Evolutionary conservation across 108 stramenopile genomes (phyloP).

Genomic region (Skeletonema potamos): DNA sequence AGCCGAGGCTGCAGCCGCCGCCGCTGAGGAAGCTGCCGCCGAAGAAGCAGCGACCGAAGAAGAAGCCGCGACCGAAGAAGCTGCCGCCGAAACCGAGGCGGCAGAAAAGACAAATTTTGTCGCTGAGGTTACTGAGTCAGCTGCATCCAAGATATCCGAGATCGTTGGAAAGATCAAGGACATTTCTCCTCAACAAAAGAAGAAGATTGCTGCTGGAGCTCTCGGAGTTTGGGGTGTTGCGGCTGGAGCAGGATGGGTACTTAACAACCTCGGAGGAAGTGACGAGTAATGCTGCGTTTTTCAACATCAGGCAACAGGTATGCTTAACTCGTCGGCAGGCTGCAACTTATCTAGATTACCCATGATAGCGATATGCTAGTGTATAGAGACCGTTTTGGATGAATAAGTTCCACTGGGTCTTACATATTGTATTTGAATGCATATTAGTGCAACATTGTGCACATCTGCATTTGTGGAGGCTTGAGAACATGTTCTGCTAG

Average conservation of each 20-base stretch:
- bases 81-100: slow-evolving; percentile 6
- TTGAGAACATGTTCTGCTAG: not conserved
- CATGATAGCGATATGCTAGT: not conserved
- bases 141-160: slow-evolving; percentile 27
- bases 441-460: not conserved
- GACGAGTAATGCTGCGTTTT: slow-evolving; percentile 8
- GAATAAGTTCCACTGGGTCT: not conserved
- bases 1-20: slow-evolving; percentile 9
- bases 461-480: not conserved
- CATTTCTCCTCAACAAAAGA: slow-evolving; percentile 42
- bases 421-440: not conserved
- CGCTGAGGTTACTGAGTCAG: slow-evolving; percentile 25
- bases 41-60: slow-evolving; percentile 10
- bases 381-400: not conserved
- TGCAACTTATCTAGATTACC: not conserved
- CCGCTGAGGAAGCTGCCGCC: slow-evolving; percentile 14
- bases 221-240: slow-evolving; percentile 60
- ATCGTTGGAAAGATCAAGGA: slow-evolving; percentile 38
- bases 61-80: slow-evolving; percentile 16
- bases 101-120: slow-evolving; percentile 27
- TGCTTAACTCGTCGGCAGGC: not conserved
- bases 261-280: slow-evolving; percentile 40
- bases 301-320: not conserved
- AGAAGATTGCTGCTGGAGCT: slow-evolving; percentile 58
- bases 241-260: slow-evolving; percentile 55